Percentiles rank a stretch among this genome's conserved stretches.
phyloP scores from a whole-genome alignment of 2,329 filamentous ascomycete species.

The Aspergillus awamori region DNA sequence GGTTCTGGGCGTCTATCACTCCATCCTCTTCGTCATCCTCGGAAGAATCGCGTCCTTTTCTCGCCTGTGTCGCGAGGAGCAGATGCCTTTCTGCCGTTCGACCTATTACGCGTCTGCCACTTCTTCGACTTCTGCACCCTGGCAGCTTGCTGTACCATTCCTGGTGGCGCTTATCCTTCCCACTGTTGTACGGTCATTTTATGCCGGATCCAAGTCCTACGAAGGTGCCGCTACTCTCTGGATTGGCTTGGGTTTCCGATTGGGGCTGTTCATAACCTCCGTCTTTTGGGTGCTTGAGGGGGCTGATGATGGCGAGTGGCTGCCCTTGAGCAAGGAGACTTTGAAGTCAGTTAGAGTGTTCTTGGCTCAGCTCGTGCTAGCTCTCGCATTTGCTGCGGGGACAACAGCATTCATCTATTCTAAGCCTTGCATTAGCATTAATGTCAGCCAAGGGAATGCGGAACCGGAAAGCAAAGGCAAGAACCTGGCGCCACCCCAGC shows the following conservation, averaged over 20 bases:
- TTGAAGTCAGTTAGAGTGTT: constrained; percentile 76
- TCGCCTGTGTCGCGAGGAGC: constrained; percentile 92
- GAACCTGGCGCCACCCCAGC: constrained; percentile 22
- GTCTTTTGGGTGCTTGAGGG: constrained; percentile 88
- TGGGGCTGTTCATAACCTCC: constrained; percentile 73
- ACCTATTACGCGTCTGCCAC: constrained; percentile 93
- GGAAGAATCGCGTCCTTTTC: constrained; percentile 82
- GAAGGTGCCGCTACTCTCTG: constrained; percentile 82
- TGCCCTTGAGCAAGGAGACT: constrained; percentile 62
- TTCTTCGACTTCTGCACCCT: constrained; percentile 88
- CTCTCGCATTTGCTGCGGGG: constrained; percentile 78
- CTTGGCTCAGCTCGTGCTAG: constrained; percentile 78
- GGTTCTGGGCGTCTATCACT: constrained; percentile 80
- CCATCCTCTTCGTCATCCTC: constrained; percentile 77
- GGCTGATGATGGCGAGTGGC: constrained; percentile 80
- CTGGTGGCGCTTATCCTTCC: constrained; percentile 72
- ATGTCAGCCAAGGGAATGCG: constrained; percentile 52
- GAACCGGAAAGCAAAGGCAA: constrained; percentile 50
- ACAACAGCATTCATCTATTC: constrained; percentile 84
- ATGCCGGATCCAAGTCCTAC: constrained; percentile 79
- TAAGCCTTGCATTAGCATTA: constrained; percentile 78
- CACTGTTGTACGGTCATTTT: constrained; percentile 79
- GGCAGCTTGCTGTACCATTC: constrained; percentile 83
- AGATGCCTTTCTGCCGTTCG: constrained; percentile 94
- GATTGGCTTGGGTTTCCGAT: constrained; percentile 78